Percentiles rank a stretch among this genome's conserved stretches.
Evolutionary conservation across 805 yeast genomes (phyloP).

Genomic region (Candida schatavii): DNA sequence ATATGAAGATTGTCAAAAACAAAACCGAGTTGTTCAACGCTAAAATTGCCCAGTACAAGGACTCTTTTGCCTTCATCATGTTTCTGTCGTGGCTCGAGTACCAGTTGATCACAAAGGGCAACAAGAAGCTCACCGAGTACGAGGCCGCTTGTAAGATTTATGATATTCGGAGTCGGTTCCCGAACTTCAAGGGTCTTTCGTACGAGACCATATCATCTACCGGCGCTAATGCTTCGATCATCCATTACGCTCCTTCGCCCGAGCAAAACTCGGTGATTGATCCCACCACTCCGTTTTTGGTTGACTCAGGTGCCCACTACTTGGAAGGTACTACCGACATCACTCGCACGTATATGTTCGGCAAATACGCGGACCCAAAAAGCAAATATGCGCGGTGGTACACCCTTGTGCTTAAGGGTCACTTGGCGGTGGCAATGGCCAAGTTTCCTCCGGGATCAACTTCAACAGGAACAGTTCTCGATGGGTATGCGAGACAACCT

Average conservation of each 20-base stretch:
- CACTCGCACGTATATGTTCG: constrained; percentile 81
- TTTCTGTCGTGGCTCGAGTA: constrained; percentile 83
- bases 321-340: constrained; percentile 95
- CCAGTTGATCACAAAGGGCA: constrained; percentile 37
- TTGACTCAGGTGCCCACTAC: constrained; percentile 92
- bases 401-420: constrained; percentile 88
- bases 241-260: constrained; percentile 70
- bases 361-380: constrained; percentile 17
- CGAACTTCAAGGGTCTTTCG: constrained; percentile 63
- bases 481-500: constrained; percentile 77
- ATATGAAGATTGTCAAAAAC: constrained; percentile 77
- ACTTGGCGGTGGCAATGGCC: constrained; percentile 77
- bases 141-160: constrained; percentile 61
- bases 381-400: constrained; percentile 61
- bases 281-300: constrained; percentile 63
- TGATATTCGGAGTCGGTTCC: constrained; percentile 50
- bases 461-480: constrained; percentile 73
- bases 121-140: constrained; percentile 53
- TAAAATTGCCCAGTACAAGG: constrained; percentile 73
- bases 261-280: constrained; percentile 60
- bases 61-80: constrained; percentile 72
- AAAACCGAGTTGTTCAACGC: constrained; percentile 68
- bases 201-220: constrained; percentile 76
- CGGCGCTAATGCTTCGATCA: constrained; percentile 72
- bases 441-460: constrained; percentile 67